phyloP scores from a whole-genome alignment of 2,329 filamentous ascomycete genomes.

The Neophaeococcomyces aloes region DNA sequence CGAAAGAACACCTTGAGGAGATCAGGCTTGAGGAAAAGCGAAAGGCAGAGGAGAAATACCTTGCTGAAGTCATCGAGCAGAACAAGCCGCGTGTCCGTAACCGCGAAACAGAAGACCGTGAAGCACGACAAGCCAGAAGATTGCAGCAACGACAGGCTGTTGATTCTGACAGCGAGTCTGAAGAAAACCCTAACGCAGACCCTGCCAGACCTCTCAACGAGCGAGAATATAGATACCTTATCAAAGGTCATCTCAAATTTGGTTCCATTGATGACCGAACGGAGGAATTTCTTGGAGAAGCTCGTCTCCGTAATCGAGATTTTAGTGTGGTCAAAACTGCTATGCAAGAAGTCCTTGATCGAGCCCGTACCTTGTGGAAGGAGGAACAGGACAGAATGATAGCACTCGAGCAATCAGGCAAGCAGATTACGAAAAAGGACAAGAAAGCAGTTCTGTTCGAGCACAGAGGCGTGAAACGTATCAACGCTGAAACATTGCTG shows the following conservation, averaged over 20 bases:
- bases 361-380: constrained; percentile 57
- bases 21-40: constrained; percentile 84
- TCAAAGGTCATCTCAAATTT: constrained; percentile 81
- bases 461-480: constrained; percentile 81
- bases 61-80: constrained; percentile 71
- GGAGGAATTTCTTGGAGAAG: constrained; percentile 78
- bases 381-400: constrained; percentile 58
- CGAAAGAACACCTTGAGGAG: constrained; percentile 77
- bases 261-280: constrained; percentile 81
- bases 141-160: constrained; percentile 52
- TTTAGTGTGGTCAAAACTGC: constrained; percentile 65
- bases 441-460: constrained; percentile 95
- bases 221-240: constrained; percentile 85
- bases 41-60: constrained; percentile 70
- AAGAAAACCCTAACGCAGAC: constrained; percentile 55
- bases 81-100: constrained; percentile 70
- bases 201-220: constrained; percentile 83
- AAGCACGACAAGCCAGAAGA: constrained; percentile 60
- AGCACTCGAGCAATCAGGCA: constrained; percentile 60
- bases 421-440: constrained; percentile 87
- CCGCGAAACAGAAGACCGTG: constrained; percentile 44
- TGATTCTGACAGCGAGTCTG: constrained; percentile 61
- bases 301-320: constrained; percentile 73
- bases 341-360: constrained; percentile 67
- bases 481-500: constrained; percentile 90